phyloP scores from a whole-genome alignment of 306 rosid genomes.

The Dalbergia oliveri region DNA sequence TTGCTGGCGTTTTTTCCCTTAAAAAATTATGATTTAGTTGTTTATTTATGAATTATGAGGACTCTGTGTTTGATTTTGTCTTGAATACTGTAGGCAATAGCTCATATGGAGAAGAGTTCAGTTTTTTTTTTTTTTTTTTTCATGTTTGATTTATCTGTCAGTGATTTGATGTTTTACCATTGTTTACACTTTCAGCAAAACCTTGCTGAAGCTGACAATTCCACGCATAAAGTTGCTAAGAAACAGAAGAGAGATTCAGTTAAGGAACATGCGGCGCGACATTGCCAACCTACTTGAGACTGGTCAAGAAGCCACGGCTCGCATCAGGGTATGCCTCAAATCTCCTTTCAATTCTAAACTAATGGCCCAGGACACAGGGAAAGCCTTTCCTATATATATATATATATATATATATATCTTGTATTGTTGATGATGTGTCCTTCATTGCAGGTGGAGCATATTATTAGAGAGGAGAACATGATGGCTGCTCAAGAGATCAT shows the following conservation, averaged over 20 bases:
- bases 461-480: constrained; percentile 95
- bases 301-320: constrained; percentile 99
- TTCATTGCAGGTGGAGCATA: constrained; percentile 84
- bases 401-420: no score
- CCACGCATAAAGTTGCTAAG: constrained; percentile 94
- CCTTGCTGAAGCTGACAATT: constrained; percentile 84
- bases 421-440: constrained; percentile 21
- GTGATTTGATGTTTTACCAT: constrained; percentile 26
- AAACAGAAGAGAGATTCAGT: constrained; percentile 88
- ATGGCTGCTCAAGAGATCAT: constrained; percentile 98
- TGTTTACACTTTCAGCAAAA: constrained; percentile 68
- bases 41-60: constrained; percentile 4
- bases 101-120: not conserved
- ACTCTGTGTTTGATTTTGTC: not conserved
- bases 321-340: constrained; percentile 68
- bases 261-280: constrained; percentile 93
- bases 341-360: constrained; percentile 22
- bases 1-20: not conserved
- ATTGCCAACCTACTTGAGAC: constrained; percentile 98
- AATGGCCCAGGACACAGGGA: not conserved
- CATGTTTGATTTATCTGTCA: not conserved
- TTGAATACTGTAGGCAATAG: constrained; percentile 14
- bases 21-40: not conserved
- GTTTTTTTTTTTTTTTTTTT: not conserved
- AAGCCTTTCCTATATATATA: not conserved